Evolutionary conservation across 2,329 filamentous ascomycete species (phyloP), one percentile per base, ranked within the genome.

Genomic region (Botrytis elliptica): DNA sequence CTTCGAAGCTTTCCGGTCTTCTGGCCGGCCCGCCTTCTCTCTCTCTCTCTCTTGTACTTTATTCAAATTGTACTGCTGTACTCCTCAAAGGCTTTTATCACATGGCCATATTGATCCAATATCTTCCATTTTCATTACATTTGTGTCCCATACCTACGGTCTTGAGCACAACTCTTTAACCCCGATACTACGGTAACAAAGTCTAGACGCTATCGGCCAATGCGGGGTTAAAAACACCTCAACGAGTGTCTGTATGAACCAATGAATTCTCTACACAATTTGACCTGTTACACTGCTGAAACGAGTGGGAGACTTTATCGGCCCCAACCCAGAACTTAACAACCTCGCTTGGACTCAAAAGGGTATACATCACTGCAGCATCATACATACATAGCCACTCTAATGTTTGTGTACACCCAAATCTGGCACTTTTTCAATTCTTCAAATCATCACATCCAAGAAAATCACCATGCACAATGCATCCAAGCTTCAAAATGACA

Each of bases 241-340:
- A 42, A 25, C 7, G 49, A 44, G 25, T 33, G 40, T 67, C 49
- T 29, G 1, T 33, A 68, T 52, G 69, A 67, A 36, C 70, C 62
- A 67, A 59, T 55, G 29, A 36, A 22, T 42, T 36, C 20, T 57
- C 29, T 20, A 22, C n/a, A 44, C 18, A 33, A 40, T 49, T 66
- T 25, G 46, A 46, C 33, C 62, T 72, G 70, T 67, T 52, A 67
- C 70, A 72, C 70, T 38, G 36, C 62, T 72, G 70, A 67, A 72
- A 67, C 62, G 40, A 42, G 38, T 55, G 70, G 46, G 38, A 66
- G 46, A 42, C 44, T 55, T 55, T 25, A 52, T 55, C 46, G 25
- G 18, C 57, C 59, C 12, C 12, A 55, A 29, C 42, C 44, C 16
- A 49, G 60, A 33, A 59, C 40, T 57, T 46, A 29, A 36, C 6